Conservation (phyloP, 1,139 yeast genomes). For the Yamadazyma sp. region DNA sequence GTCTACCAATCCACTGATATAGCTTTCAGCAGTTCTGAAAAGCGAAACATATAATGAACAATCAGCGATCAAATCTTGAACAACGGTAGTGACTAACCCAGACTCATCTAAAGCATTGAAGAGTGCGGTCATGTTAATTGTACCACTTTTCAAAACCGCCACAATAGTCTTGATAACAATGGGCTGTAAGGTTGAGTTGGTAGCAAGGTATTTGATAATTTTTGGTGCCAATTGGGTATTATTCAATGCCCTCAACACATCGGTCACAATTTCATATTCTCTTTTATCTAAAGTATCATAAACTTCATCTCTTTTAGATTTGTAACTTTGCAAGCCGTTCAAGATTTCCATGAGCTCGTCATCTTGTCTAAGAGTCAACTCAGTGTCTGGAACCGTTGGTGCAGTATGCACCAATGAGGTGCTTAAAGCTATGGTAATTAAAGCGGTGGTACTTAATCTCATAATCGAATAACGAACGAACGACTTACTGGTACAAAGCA, state of each 20-base stretch:
- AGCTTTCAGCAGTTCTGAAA: conserved; percentile 32
- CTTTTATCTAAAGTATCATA: conserved; percentile 26
- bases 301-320: conserved; percentile 33
- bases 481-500: neutral
- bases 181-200: conserved; percentile 34
- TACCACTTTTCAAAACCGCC: conserved; percentile 33
- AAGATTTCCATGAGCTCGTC: conserved; percentile 23
- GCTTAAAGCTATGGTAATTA: conserved; percentile 29
- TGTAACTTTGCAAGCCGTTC: conserved; percentile 21
- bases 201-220: conserved; percentile 37
- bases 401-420: conserved; percentile 29
- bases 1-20: conserved; percentile 29
- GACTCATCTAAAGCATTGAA: conserved; percentile 42
- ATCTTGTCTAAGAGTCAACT: conserved; percentile 13
- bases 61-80: conserved; percentile 41
- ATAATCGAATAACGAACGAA: conserved; percentile 12
- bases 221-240: conserved; percentile 41
- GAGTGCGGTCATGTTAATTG: conserved; percentile 32
- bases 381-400: conserved; percentile 20
- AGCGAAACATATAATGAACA: conserved; percentile 41
- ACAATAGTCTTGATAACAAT: conserved; percentile 34
- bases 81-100: conserved; percentile 35
- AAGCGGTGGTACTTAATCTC: conserved; percentile 30
- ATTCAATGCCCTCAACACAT: conserved; percentile 40
- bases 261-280: conserved; percentile 42